A percentile compares a stretch with the other conserved stretches of the same genome.
phyloP scores from a whole-genome alignment of 2,329 filamentous ascomycete genomes.

The Colletotrichum godetiae region DNA sequence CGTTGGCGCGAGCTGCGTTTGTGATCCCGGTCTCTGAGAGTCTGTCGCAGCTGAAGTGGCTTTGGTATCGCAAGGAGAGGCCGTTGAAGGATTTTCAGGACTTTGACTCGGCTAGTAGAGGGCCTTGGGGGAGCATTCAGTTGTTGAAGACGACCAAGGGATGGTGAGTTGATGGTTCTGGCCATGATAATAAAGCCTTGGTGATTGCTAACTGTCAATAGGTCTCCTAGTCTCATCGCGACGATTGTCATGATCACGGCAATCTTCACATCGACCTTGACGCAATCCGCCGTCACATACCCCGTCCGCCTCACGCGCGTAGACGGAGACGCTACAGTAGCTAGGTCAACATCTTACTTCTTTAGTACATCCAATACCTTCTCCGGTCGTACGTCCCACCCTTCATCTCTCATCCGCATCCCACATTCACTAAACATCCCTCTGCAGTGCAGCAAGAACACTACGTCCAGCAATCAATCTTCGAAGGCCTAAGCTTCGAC shows the following conservation, averaged over 20 bases:
- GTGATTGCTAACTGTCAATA: not conserved
- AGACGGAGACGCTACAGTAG: not conserved
- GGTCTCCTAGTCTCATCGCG: not conserved
- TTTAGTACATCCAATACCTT: slow-evolving; percentile 3
- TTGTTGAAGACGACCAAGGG: slow-evolving; percentile 10
- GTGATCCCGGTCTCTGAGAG: slow-evolving; percentile 41
- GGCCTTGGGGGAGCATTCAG: slow-evolving; percentile 34
- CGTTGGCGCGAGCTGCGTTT: slow-evolving; percentile 39
- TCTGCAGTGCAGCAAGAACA: not conserved
- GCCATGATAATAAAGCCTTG: too few relatives aligned
- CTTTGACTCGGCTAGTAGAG: slow-evolving; percentile 39
- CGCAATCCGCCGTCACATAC: slow-evolving; percentile 22
- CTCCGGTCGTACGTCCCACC: not conserved
- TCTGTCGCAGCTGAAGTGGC: slow-evolving; percentile 42
- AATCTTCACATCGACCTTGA: slow-evolving; percentile 21
- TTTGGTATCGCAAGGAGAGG: slow-evolving; percentile 37
- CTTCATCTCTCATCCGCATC: not conserved
- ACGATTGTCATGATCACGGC: not conserved
- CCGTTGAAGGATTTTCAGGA: slow-evolving; percentile 39
- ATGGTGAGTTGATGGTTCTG: not conserved
- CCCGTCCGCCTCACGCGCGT: not conserved
- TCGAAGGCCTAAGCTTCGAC: slow-evolving; percentile 10
- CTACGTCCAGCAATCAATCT: not conserved
- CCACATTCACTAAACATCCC: not conserved
- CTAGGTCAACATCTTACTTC: slow-evolving; percentile 7